phyloP scores from a whole-genome alignment of 345 rosid species.

The Durio zibethinus region DNA sequence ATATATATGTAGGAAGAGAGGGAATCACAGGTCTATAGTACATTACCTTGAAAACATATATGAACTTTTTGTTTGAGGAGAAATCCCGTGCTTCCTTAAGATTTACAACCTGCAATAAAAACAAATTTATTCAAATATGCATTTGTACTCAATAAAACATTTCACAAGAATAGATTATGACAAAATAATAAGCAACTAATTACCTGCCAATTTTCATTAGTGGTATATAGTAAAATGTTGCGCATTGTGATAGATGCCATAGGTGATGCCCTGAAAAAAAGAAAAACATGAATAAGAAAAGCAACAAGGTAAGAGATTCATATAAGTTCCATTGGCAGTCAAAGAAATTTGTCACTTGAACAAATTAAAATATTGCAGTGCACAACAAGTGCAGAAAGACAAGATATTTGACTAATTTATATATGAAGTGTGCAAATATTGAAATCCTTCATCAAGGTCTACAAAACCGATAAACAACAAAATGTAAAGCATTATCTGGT shows the following conservation, averaged over 20 bases:
- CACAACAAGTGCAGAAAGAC: not conserved
- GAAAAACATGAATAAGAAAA: constrained; percentile 14
- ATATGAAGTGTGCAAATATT: not conserved
- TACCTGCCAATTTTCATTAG: constrained; percentile 98
- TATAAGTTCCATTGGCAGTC: too few relatives aligned
- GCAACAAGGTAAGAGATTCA: not conserved
- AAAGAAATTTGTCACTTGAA: not conserved
- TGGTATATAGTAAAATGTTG: constrained; percentile 74
- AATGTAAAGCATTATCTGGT: not conserved
- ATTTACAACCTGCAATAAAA: constrained; percentile 69
- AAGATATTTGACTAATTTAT: not conserved
- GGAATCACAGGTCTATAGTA: not conserved
- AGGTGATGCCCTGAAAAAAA: constrained; percentile 75
- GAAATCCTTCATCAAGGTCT: not conserved
- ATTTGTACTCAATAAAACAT: not conserved
- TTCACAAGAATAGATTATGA: not conserved
- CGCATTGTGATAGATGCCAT: constrained; percentile 89
- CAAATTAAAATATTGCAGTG: not conserved
- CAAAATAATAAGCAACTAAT: not conserved
- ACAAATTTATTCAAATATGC: constrained; percentile 5
- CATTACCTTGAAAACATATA: constrained; percentile 89
- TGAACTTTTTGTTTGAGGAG: constrained; percentile 64
- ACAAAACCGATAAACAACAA: not conserved
- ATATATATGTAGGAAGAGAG: not conserved
- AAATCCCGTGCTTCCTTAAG: constrained; percentile 98